Conservation (phyloP, 805 yeast genomes). For the Sporopachydermia lactativora region DNA sequence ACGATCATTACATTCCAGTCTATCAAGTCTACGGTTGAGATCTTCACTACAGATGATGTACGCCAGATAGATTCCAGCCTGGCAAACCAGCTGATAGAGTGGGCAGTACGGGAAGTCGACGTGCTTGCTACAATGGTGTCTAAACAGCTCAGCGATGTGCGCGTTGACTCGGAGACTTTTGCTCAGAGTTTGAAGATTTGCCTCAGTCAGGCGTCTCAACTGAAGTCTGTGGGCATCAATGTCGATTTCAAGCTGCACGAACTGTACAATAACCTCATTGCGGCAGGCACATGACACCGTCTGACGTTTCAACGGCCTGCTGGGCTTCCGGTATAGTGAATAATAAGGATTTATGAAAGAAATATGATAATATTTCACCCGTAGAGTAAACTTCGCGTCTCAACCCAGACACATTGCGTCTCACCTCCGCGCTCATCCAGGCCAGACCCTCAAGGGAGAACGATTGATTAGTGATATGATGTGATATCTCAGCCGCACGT, state of each 20-base stretch:
- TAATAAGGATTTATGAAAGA: no score
- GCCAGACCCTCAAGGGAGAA: no score
- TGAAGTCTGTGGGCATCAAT: conserved; percentile 56
- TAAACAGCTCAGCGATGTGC: conserved; percentile 53
- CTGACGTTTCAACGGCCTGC: no score
- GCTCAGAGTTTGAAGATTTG: conserved; percentile 40
- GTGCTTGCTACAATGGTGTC: conserved; percentile 44
- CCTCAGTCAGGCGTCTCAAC: conserved; percentile 41
- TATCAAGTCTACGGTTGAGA: conserved; percentile 40
- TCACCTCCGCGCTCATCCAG: no score
- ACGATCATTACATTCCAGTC: conserved; percentile 50
- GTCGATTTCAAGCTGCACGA: conserved; percentile 34
- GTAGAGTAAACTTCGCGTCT: no score
- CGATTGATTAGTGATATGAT: no score
- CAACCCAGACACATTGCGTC: no score
- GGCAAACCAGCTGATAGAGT: conserved; percentile 52
- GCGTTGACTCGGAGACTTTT: conserved; percentile 36
- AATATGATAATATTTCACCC: no score
- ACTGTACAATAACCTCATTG: neutral
- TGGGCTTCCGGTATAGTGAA: no score
- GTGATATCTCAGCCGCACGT: no score
- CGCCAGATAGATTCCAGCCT: conserved; percentile 22
- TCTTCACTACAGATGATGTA: conserved; percentile 38
- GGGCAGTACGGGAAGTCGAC: conserved; percentile 57
- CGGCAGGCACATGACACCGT: no score